Evolutionary conservation across 192 early-diverging fungal genomes (phyloP).

Genomic region (Rhizoclosmatium sp.): DNA sequence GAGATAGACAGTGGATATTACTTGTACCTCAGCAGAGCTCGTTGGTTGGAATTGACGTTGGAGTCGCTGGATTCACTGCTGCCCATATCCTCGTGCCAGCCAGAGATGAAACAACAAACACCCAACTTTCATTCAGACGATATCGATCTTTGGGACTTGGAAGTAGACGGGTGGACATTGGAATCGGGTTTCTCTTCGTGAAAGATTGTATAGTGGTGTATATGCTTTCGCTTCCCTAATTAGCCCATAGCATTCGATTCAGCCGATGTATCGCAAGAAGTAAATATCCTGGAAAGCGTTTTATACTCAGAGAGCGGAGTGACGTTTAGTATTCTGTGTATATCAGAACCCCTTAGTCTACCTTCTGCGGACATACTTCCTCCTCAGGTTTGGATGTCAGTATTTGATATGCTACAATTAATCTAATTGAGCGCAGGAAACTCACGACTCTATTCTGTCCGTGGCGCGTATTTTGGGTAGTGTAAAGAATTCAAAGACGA

Average conservation of each 20-base stretch:
- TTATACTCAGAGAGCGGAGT: background rate
- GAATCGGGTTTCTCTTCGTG: background rate
- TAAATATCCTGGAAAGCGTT: background rate
- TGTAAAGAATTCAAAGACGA: background rate
- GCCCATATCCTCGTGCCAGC: background rate
- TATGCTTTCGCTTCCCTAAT: background rate
- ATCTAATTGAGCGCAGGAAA: slow-evolving; percentile 4
- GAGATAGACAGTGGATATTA: background rate
- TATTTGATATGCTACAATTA: background rate
- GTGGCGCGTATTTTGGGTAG: background rate
- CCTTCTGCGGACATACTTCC: background rate
- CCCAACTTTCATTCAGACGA: background rate
- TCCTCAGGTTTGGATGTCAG: background rate
- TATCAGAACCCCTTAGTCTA: background rate
- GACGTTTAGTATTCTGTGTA: background rate
- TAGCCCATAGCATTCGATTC: background rate
- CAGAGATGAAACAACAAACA: background rate
- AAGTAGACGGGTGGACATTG: background rate
- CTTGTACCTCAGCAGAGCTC: background rate
- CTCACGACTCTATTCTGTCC: slow-evolving; percentile 11
- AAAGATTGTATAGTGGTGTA: background rate
- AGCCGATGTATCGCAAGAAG: background rate
- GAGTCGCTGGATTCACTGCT: background rate
- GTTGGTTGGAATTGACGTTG: background rate
- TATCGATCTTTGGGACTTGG: slow-evolving; percentile 2